Evolutionary conservation across 371 early-diverging fungal genomes (phyloP).

Genomic region (Choanephora cucurbitarum): DNA sequence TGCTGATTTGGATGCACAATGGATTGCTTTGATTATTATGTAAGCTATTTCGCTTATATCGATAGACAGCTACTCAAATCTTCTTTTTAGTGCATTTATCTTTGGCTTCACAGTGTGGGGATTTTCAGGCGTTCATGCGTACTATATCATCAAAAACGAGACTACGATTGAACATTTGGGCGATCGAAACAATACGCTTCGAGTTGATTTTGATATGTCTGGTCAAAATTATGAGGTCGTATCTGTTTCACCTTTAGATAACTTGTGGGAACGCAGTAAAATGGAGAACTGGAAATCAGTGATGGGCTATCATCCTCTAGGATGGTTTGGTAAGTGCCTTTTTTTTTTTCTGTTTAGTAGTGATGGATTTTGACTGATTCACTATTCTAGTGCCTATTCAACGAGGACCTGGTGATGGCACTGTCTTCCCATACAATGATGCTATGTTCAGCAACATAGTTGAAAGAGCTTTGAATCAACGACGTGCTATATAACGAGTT

Average conservation of each 20-base stretch:
- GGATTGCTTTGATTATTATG: conserved; percentile 42
- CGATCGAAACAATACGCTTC: conserved; percentile 43
- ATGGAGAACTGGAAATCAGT: conserved; percentile 45
- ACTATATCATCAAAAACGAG: conserved; percentile 53
- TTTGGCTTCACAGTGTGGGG: conserved; percentile 48
- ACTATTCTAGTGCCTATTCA: conserved; percentile 40
- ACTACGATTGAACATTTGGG: conserved; percentile 60
- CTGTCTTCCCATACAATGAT: conserved; percentile 53
- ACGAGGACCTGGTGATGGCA: conserved; percentile 51
- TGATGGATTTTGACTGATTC: not conserved
- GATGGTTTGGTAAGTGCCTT: conserved; percentile 48
- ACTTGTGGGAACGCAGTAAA: conserved; percentile 48
- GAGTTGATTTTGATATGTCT: conserved; percentile 46
- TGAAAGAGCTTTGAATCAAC: conserved; percentile 40
- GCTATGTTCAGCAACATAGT: conserved; percentile 42
- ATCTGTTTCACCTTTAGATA: conserved; percentile 41
- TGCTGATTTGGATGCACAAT: conserved; percentile 40
- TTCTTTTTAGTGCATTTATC: conserved; percentile 31
- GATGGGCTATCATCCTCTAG: conserved; percentile 39
- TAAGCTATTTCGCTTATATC: conserved; percentile 16
- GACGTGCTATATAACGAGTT: conserved; percentile 5
- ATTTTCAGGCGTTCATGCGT: conserved; percentile 49
- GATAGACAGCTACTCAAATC: not conserved
- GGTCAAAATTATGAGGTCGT: conserved; percentile 53
- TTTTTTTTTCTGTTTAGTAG: not conserved